Conservation (phyloP, 2,329 filamentous ascomycete species). For the Zopfia rhizophila region DNA sequence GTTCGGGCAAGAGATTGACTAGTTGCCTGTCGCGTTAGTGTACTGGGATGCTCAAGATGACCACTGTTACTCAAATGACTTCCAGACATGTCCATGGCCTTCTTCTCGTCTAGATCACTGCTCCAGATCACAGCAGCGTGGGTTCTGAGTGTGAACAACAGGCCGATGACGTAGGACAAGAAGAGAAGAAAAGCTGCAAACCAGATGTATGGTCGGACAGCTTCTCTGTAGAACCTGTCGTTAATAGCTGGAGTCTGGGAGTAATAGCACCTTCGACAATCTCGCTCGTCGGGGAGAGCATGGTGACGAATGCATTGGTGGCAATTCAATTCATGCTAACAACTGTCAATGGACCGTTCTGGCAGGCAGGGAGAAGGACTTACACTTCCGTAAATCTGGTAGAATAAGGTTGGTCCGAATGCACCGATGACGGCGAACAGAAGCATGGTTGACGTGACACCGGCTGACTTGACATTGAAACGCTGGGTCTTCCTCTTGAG, state of each 20-base stretch:
- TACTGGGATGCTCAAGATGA: constrained; percentile 38
- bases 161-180: constrained; percentile 89
- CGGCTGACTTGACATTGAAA: constrained; percentile 95
- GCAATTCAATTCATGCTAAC: constrained; percentile 88
- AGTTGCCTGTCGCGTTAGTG: constrained; percentile 42
- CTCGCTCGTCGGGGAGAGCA: constrained; percentile 62
- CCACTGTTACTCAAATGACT: constrained; percentile 46
- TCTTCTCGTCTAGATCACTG: constrained; percentile 70
- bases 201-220: constrained; percentile 93
- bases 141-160: constrained; percentile 95
- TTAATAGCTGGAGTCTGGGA: constrained; percentile 84
- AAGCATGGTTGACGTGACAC: constrained; percentile 97
- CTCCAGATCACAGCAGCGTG: constrained; percentile 99
- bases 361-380: constrained; percentile 44
- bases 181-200: constrained; percentile 87
- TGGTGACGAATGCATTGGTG: constrained; percentile 68
- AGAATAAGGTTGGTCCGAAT: constrained; percentile 95
- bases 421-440: constrained; percentile 95
- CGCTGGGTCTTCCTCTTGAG: constrained; percentile 98
- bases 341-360: constrained; percentile 44
- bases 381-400: constrained; percentile 95
- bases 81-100: constrained; percentile 50
- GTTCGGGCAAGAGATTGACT: constrained; percentile 40
- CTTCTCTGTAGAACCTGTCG: constrained; percentile 89
- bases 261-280: constrained; percentile 95